phyloP scores from a whole-genome alignment of 1,284 basidiomycete genomes.

The Apiotrichum sp. region DNA sequence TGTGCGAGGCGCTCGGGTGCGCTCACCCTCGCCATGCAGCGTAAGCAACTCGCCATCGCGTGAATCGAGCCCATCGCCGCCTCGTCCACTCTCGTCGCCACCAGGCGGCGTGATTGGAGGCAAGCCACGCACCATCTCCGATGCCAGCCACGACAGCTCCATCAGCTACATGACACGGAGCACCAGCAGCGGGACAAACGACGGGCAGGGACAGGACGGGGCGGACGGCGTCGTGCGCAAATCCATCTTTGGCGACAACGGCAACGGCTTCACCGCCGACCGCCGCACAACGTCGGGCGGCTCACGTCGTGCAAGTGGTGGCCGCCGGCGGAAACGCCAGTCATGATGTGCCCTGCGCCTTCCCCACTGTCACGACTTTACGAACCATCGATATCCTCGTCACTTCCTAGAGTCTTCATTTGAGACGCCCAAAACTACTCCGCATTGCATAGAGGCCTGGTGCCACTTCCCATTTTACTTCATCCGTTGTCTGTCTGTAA shows the following conservation, averaged over 20 bases:
- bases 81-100: background rate
- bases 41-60: background rate
- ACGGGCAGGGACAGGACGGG: background rate
- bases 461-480: no score
- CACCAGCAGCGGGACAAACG: background rate
- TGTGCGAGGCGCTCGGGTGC: background rate
- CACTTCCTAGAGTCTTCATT: no score
- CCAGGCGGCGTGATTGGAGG: constrained; percentile 1
- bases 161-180: background rate
- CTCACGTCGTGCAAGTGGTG: background rate
- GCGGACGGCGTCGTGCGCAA: background rate
- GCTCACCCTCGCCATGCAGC: background rate
- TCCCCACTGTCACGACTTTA: no score
- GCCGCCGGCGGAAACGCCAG: background rate
- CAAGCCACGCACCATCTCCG: background rate
- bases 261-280: background rate
- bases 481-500: no score
- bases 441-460: no score
- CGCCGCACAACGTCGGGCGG: background rate
- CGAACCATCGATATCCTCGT: no score
- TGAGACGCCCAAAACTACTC: no score
- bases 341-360: no score
- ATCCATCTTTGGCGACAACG: constrained; percentile 1
- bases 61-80: background rate
- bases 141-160: background rate